Base-by-base conservation (phyloP, 116 monocot species). In the Iris pallida region DNA sequence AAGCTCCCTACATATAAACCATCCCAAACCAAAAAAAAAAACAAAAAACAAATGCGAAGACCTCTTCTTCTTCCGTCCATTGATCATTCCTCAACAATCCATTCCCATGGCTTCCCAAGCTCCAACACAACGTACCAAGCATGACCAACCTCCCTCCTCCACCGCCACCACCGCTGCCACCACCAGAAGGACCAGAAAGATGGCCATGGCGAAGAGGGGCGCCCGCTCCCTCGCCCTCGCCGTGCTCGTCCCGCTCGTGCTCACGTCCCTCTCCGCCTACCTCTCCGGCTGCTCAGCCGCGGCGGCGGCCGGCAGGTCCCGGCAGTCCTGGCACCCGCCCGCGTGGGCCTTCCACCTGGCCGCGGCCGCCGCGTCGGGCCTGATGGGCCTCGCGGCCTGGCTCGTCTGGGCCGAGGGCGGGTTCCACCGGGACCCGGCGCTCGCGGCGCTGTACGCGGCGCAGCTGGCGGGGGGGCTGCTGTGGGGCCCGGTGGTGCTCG, bases 381-480 rank as follows among this genome's bases (percentile, higher is more conserved):
- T 94, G 12, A 77, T 80, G 62, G 85, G 90, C 40, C 75, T 94
- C 45, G 44, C 94, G 0, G 78, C 81, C 0, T 94, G 94, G 94
- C 80, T 94, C 0, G 81, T 85, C 15, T 94, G 94, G 94, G 87
- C 94, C 4, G 87, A 87, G 8, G 90, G 94, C 13, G 90, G 85
- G 0, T 85, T 94, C 70, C 87, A 81, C 61, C 61, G 69, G 14
- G 47, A 63, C 42, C 77, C 82, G 6, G 74, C 61, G 4, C 70
- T 74, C 13, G 20, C 81, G 45, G n/a, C 58, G 7, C 52, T 94
- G 8, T 90, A 82, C 62, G 17, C 75, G 8, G 72, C 57, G 7
- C 81, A 85, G 75, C 71, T 90, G 13, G 0, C 66, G 0, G 53
- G 83, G 16, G 67, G 78, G 8, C 59, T 87, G 16, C 6, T 47